phyloP scores from a whole-genome alignment of 371 early-diverging fungal species.

The Mucor saturninus region DNA sequence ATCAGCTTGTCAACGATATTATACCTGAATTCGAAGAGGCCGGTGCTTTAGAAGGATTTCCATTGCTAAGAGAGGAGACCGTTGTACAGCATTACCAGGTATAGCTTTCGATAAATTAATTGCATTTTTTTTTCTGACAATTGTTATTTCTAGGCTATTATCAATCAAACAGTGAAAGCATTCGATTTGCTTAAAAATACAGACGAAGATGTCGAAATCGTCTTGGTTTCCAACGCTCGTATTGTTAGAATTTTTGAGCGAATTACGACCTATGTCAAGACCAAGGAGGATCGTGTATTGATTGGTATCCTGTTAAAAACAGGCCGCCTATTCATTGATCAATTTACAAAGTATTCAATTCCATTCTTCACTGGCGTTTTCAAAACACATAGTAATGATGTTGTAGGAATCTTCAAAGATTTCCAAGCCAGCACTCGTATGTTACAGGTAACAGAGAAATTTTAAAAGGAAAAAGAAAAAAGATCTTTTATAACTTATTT shows the following conservation, averaged over 20 bases:
- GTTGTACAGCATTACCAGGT: constrained; percentile 58
- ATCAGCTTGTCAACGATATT: constrained; percentile 46
- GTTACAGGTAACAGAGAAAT: constrained; percentile 47
- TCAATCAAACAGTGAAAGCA: constrained; percentile 53
- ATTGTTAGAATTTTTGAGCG: constrained; percentile 59
- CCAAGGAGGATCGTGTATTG: constrained; percentile 52
- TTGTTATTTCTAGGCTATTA: constrained; percentile 45
- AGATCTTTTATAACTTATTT: no score
- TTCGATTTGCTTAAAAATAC: constrained; percentile 43
- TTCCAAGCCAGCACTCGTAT: constrained; percentile 68
- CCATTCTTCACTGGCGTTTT: constrained; percentile 72
- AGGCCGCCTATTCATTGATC: constrained; percentile 66
- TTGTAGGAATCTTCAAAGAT: constrained; percentile 53
- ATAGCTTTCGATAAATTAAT: not conserved
- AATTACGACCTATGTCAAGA: constrained; percentile 61
- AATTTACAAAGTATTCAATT: constrained; percentile 65
- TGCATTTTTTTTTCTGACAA: not conserved
- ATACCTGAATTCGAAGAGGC: constrained; percentile 52
- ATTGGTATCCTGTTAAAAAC: constrained; percentile 60
- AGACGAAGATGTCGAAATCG: constrained; percentile 40
- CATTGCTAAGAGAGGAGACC: constrained; percentile 52
- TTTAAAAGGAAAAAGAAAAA: no score
- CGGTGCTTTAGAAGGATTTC: constrained; percentile 45
- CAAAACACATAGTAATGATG: constrained; percentile 53
- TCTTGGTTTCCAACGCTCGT: constrained; percentile 41